Percentiles rank a stretch among this genome's conserved stretches.
Evolutionary conservation across 495 filamentous ascomycete genomes (phyloP).

Genomic region (Parathielavia hyrcaniae): DNA sequence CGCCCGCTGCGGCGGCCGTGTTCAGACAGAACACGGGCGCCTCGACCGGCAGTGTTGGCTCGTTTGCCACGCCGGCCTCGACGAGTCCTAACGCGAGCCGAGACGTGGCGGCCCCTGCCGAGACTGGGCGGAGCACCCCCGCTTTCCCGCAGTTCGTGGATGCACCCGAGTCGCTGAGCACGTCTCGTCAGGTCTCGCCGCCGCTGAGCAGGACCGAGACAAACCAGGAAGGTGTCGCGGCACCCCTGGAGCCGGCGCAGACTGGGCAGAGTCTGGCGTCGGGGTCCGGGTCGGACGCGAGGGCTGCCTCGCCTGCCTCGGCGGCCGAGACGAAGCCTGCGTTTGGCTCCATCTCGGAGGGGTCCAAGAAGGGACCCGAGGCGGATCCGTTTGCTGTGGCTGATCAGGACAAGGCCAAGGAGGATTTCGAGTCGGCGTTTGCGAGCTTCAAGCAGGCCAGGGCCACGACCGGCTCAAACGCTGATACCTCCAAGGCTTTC

Average conservation of each 20-base stretch:
- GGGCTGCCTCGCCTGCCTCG: constrained; percentile 23
- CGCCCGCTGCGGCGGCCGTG: constrained; percentile 55
- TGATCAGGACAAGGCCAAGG: constrained; percentile 57
- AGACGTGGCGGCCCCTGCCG: constrained; percentile 55
- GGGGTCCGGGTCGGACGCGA: constrained; percentile 27
- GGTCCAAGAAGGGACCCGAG: constrained; percentile 19
- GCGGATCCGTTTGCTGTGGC: constrained; percentile 52
- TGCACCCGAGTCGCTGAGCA: constrained; percentile 60
- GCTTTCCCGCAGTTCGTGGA: constrained; percentile 61
- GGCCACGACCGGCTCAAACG: constrained; percentile 7
- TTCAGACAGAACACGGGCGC: constrained; percentile 58
- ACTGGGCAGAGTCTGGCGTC: constrained; percentile 37
- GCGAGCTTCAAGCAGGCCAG: constrained; percentile 48
- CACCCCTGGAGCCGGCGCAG: constrained; percentile 30
- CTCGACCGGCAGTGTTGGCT: constrained; percentile 47
- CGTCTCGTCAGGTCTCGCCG: constrained; percentile 75
- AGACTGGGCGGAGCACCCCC: constrained; percentile 67
- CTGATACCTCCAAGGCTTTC: constrained; percentile 41
- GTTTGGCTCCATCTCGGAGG: constrained; percentile 16
- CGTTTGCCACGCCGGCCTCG: constrained; percentile 48
- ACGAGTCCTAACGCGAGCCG: constrained; percentile 52
- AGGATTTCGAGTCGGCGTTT: constrained; percentile 73
- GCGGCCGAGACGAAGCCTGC: constrained; percentile 20
- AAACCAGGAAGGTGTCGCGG: constrained; percentile 46
- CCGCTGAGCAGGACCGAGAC: constrained; percentile 67